Evolutionary conservation across 2,329 filamentous ascomycete species (phyloP), one percentile per base, ranked within the genome.

Genomic region (Cordyceps cicadae): DNA sequence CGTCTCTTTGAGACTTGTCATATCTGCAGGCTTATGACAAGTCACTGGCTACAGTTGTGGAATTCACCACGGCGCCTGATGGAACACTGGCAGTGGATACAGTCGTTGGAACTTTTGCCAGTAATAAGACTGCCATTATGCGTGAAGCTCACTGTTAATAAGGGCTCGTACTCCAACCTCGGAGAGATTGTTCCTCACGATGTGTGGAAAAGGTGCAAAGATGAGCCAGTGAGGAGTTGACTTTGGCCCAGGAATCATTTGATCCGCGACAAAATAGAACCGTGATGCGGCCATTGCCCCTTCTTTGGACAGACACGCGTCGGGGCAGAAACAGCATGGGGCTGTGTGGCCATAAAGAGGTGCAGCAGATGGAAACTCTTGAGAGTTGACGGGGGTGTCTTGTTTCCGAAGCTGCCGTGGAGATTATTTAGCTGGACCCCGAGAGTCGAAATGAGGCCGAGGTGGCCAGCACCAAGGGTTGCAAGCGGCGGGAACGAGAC

Each of bases 401-500:
- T 37, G 54, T 39, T 43, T 15, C 43, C 46, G 55, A 58, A 21
- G 21, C 46, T 58, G 46, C 55, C 46, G 55, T 51, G 46, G 46
- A 12, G 55, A 56, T 15, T 50, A 37, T 14, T 37, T 32, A 26
- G n/a, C n/a, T 21, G n/a, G 19, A 29, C 34, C 34, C 32, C 54
- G 11, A 37, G 5, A 37, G 34, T 48, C 43, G 29, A 15, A 21
- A 48, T 26, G 41, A 46, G 26, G 15, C 41, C 54, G 37, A 34
- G 24, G 54, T 37, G 53, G 53, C 17, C 34, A 7, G 21, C 2
- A 37, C 34, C 55, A 50, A 51, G n/a, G 34, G 54, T 56, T 21
- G 24, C 46, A 58, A 51, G 55, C 46, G 55, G 55, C 55, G 55
- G 55, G 55, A 58, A 58, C 24, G 46, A 50, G 41, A 19, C 55